Evolutionary conservation across 108 stramenopile genomes (phyloP).

Genomic region (Aurantiochytrium sp.): DNA sequence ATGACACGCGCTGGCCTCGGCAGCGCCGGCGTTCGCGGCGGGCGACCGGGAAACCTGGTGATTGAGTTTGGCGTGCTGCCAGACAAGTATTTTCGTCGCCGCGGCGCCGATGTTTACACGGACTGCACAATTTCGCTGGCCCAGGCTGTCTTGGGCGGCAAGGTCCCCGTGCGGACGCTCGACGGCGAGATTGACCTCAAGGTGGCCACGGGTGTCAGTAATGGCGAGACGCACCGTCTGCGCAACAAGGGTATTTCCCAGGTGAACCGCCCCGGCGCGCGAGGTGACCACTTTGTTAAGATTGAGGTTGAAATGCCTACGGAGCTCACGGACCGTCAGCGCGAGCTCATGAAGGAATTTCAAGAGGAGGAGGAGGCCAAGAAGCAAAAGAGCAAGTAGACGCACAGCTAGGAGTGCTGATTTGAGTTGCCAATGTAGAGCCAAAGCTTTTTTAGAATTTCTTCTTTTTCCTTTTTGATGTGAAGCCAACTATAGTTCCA

Average conservation of each 20-base stretch:
- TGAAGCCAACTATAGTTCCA: no score
- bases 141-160: conserved; percentile 82
- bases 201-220: conserved; percentile 80
- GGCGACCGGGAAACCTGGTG: conserved; percentile 73
- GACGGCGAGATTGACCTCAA: conserved; percentile 88
- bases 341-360: conserved; percentile 81
- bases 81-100: conserved; percentile 80
- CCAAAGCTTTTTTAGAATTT: no score
- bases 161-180: conserved; percentile 84
- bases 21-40: conserved; percentile 78
- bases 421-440: no score
- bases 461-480: no score
- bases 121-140: conserved; percentile 68
- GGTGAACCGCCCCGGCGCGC: conserved; percentile 43
- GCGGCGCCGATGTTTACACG: conserved; percentile 61
- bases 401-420: background rate
- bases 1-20: conserved; percentile 76
- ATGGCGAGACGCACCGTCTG: conserved; percentile 76
- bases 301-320: conserved; percentile 70
- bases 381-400: background rate
- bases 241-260: conserved; percentile 79
- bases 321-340: conserved; percentile 73
- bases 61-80: conserved; percentile 72
- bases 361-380: conserved; percentile 62
- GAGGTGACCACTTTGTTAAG: conserved; percentile 87